Evolutionary conservation across 495 filamentous ascomycete species (phyloP).

Genomic region (Terfezia boudieri): DNA sequence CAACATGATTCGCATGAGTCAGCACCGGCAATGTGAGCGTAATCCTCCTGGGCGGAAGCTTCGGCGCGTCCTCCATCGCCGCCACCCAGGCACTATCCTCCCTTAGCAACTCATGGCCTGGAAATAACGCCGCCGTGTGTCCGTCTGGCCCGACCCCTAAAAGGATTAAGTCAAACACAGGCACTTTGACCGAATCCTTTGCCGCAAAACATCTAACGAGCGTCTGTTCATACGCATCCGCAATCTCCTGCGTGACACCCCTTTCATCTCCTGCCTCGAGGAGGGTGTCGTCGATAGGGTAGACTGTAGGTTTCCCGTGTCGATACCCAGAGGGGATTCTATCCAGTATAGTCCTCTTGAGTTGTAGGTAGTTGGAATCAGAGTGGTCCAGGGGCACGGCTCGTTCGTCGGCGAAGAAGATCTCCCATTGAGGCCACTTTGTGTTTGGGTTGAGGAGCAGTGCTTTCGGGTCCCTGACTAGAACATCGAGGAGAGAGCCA

Average conservation of each 20-base stretch:
- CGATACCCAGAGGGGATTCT: constrained; percentile 38
- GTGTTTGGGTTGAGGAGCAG: constrained; percentile 42
- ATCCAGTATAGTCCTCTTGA: constrained; percentile 66
- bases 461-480: constrained; percentile 37
- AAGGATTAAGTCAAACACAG: constrained; percentile 81
- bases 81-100: constrained; percentile 86
- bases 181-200: constrained; percentile 69
- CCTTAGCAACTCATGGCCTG: constrained; percentile 62
- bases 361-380: constrained; percentile 78
- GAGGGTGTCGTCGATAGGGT: constrained; percentile 46
- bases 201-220: constrained; percentile 63
- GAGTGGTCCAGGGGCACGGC: constrained; percentile 72
- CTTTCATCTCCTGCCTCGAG: constrained; percentile 36
- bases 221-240: constrained; percentile 74
- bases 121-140: constrained; percentile 92
- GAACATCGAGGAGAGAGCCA: constrained; percentile 70
- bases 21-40: constrained; percentile 81
- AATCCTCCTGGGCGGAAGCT: constrained; percentile 75
- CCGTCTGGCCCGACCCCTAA: constrained; percentile 88
- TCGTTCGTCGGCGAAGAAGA: constrained; percentile 97
- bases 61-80: constrained; percentile 73
- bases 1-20: constrained; percentile 58
- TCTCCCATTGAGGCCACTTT: constrained; percentile 74
- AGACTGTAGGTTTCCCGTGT: constrained; percentile 38
- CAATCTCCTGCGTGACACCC: constrained; percentile 48